These are phyloP conservation scores for Thermothelomyces thermophilus DNA, from an alignment of 2,329 filamentous ascomycete species.

Conservation along the genomic window DNA sequence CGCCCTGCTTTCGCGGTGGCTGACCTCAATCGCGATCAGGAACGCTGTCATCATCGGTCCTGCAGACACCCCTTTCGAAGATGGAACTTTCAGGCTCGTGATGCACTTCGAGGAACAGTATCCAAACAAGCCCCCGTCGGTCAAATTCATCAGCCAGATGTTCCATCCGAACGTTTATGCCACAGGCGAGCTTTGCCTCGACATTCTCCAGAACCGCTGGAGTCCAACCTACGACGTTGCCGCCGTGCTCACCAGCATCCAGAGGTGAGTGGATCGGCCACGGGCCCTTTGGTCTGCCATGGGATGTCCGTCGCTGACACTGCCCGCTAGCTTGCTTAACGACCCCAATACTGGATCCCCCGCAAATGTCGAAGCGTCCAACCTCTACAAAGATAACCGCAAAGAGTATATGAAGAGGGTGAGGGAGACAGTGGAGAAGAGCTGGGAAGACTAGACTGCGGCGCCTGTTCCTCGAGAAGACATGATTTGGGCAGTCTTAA, in stretches of 20 bases:
- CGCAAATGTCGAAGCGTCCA: slow-evolving; percentile 95
- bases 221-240: slow-evolving; percentile 98
- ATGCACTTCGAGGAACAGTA: slow-evolving; percentile 99
- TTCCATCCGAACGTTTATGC: slow-evolving; percentile 99
- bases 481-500: neutral
- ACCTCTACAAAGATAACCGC: slow-evolving; percentile 96
- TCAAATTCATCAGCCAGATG: slow-evolving; percentile 99
- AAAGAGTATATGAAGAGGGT: slow-evolving; percentile 96
- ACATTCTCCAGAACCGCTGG: slow-evolving; percentile 97
- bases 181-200: slow-evolving; percentile 90
- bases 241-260: slow-evolving; percentile 92
- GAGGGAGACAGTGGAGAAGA: slow-evolving; percentile 96
- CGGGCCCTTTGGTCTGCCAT: neutral
- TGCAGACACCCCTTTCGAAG: slow-evolving; percentile 94
- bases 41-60: slow-evolving; percentile 98
- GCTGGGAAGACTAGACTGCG: slow-evolving; percentile 75
- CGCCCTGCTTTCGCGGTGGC: neutral
- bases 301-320: slow-evolving; percentile 26
- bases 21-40: slow-evolving; percentile 46
- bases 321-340: slow-evolving; percentile 67
- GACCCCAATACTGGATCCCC: slow-evolving; percentile 98
- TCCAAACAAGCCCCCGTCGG: slow-evolving; percentile 93
- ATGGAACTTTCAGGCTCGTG: slow-evolving; percentile 92
- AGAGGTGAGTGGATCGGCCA: slow-evolving; percentile 57
- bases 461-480: neutral